A percentile compares a stretch with the other conserved stretches of the same genome.
phyloP scores from a whole-genome alignment of 2,329 filamentous ascomycete species.

The Zasmidium cellare region DNA sequence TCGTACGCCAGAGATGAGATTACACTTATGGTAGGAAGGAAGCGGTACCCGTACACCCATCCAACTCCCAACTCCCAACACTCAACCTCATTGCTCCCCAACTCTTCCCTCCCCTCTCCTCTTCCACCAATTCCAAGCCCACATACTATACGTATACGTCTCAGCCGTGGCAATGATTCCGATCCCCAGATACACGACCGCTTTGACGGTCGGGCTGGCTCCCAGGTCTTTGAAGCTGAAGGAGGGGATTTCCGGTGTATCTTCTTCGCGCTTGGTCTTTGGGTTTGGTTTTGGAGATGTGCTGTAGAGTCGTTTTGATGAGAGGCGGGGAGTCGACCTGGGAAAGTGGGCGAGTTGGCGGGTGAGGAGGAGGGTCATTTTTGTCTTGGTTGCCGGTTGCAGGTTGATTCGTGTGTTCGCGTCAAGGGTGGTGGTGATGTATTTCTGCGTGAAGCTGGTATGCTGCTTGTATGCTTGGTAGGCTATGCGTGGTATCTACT shows the following conservation, averaged over 20 bases:
- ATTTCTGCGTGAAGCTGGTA: too few species aligned
- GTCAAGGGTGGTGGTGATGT: too few species aligned
- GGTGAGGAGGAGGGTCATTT: background rate
- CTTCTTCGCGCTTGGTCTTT: background rate
- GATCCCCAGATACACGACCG: background rate
- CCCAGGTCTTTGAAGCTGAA: slow-evolving; percentile 10
- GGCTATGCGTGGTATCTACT: too few species aligned
- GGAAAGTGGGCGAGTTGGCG: background rate
- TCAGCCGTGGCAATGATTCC: background rate
- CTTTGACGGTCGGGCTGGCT: background rate
- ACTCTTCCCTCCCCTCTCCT: background rate
- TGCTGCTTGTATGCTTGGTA: too few species aligned
- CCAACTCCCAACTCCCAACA: background rate
- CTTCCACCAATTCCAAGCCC: background rate
- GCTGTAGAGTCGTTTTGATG: background rate
- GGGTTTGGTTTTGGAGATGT: background rate
- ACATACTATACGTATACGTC: slow-evolving; percentile 7
- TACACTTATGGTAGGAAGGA: too few species aligned
- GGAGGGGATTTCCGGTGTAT: background rate
- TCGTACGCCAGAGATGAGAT: too few species aligned
- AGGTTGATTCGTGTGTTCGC: too few species aligned
- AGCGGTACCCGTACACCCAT: background rate
- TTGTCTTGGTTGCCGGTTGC: too few species aligned
- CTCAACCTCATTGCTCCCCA: background rate
- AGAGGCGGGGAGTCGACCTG: background rate